These are phyloP conservation scores for Delphinella strobiligena DNA, from an alignment of 2,329 filamentous ascomycete species.

Conservation along the genomic window DNA sequence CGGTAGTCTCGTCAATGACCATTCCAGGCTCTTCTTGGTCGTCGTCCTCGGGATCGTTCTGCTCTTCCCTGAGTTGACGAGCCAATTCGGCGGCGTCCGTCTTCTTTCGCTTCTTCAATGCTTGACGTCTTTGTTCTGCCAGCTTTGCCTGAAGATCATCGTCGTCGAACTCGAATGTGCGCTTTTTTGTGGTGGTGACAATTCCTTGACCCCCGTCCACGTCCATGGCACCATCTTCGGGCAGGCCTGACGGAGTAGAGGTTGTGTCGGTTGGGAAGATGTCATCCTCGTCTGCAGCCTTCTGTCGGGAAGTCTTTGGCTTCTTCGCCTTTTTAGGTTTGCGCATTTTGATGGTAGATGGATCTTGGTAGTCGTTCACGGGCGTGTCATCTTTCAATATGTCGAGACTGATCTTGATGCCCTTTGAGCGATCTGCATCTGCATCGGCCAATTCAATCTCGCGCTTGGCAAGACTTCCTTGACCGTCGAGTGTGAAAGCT, in stretches of 20 bases:
- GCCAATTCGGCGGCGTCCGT: slow-evolving; percentile 77
- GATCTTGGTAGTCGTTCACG: slow-evolving; percentile 77
- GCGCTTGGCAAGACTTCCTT: slow-evolving; percentile 57
- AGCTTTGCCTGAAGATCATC: slow-evolving; percentile 83
- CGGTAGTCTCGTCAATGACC: slow-evolving; percentile 90
- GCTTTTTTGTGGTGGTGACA: slow-evolving; percentile 10
- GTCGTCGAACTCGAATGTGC: slow-evolving; percentile 58
- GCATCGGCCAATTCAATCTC: slow-evolving; percentile 32
- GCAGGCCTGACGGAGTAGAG: slow-evolving; percentile 17
- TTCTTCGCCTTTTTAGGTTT: slow-evolving; percentile 79
- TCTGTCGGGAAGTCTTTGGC: slow-evolving; percentile 61
- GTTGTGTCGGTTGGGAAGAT: slow-evolving; percentile 30
- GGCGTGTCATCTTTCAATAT: slow-evolving; percentile 52
- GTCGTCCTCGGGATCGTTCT: slow-evolving; percentile 43
- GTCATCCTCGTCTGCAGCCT: slow-evolving; percentile 49
- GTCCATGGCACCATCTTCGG: slow-evolving; percentile 54
- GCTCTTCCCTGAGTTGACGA: slow-evolving; percentile 59
- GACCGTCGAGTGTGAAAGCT: slow-evolving; percentile 72
- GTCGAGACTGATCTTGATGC: slow-evolving; percentile 66
- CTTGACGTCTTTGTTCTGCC: slow-evolving; percentile 67
- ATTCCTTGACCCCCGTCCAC: slow-evolving; percentile 42
- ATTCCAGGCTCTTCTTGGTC: slow-evolving; percentile 51
- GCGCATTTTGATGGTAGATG: slow-evolving; percentile 80
- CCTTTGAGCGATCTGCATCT: slow-evolving; percentile 46
- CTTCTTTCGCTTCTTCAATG: slow-evolving; percentile 86